Base-by-base conservation (phyloP, 371 early-diverging fungal species). In the Funneliformis caledonium region DNA sequence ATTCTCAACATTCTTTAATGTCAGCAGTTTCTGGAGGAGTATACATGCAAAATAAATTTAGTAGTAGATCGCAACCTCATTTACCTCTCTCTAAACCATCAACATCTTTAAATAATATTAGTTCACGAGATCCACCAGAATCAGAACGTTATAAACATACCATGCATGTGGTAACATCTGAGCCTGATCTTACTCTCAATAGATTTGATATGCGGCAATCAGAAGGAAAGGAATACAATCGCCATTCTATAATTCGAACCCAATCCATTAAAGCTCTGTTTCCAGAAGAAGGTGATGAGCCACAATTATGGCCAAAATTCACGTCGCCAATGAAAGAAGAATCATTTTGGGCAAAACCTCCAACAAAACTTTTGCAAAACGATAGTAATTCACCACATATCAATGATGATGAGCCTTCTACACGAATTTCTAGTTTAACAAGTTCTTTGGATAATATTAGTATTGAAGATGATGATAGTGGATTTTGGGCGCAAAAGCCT, bases 1-100 rank as follows among this genome's bases (percentile, higher is more conserved):
- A 72, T 47, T 45, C 47, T 22, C 56, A 56, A 56, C 56, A 50
- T 11, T 11, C 50, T 16, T 52, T 52, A 56, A 56, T 56, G 6
- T 2, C 56, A 56, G 19, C 19, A 19, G 7, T 1, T 47, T 47
- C 19, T 7, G 56, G 56, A 50, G 50, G 50, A 56, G 7, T 56
- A 19, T 56, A 19, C 5, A 56, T 56, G 56, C 5, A 14, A 50
- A 14, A 52, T 52, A 52, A 52, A 12, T 50, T 2, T 52, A 52
- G 3, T 10, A 72, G 47, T 26, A 72, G 26, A 72, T 72, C 72
- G 5, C 72, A 72, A 47, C 72, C 72, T 26, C 72, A 72, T 47
- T 72, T 72, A 14, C 72, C 72, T 11, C 14, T 72, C 11, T 26
- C 12, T 45, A n/a, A 70, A 43, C 45, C 22, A 11, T 0, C 26